Evolutionary conservation across 495 filamentous ascomycete species (phyloP).

Genomic region (Letharia columbiana): DNA sequence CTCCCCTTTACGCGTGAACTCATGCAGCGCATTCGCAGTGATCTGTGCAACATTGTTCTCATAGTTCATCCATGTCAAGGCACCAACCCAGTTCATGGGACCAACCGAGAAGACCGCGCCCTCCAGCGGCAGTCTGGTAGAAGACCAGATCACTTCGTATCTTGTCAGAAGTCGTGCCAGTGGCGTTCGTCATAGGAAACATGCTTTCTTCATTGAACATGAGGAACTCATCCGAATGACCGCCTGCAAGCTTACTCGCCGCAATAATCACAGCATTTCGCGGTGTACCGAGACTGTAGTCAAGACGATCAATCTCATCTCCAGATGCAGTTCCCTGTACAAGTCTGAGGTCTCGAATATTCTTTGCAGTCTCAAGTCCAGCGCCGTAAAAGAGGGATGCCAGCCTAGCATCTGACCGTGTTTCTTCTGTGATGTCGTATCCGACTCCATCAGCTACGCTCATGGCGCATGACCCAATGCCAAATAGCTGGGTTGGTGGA

Average conservation of each 20-base stretch:
- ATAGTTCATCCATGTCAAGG: neutral
- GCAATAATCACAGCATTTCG: neutral
- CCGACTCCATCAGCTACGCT: slow-evolving; percentile 24
- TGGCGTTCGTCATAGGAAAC: neutral
- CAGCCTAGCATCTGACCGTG: slow-evolving; percentile 3
- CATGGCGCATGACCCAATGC: slow-evolving; percentile 27
- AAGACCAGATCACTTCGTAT: neutral
- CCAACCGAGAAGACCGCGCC: neutral
- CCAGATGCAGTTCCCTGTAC: neutral
- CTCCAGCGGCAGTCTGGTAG: neutral
- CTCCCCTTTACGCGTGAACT: neutral
- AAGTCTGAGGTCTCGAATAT: neutral
- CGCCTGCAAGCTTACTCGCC: neutral
- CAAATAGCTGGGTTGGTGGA: slow-evolving; percentile 28
- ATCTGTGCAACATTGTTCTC: neutral
- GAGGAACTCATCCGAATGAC: neutral
- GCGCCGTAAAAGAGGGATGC: slow-evolving; percentile 8
- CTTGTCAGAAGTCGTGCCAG: neutral
- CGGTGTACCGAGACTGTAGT: neutral
- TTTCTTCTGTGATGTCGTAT: slow-evolving; percentile 18
- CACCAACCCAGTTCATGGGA: neutral
- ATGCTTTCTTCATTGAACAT: neutral
- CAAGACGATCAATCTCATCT: neutral
- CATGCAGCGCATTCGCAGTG: neutral
- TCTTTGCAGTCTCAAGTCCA: slow-evolving; percentile 4